Conservation (phyloP, 495 filamentous ascomycete genomes). For the Aspergillus panamensis region DNA sequence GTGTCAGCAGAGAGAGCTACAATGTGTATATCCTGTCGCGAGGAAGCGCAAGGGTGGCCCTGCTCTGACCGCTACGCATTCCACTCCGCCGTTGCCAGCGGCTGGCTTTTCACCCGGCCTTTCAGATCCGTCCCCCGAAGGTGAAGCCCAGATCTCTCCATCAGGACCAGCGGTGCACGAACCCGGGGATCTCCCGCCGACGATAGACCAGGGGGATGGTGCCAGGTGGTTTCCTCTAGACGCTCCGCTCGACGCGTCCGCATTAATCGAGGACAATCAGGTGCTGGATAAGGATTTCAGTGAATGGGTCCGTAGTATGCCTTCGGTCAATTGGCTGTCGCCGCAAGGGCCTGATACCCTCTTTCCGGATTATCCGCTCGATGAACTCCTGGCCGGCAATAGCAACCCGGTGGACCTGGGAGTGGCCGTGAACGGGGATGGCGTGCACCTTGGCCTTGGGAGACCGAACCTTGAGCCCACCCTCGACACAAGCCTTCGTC, state of each 20-base stretch:
- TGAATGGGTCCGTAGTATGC: not conserved
- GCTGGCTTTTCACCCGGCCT: no score
- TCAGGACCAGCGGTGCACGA: no score
- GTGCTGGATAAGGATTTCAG: not conserved
- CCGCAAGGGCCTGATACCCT: not conserved
- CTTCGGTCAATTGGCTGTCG: not conserved
- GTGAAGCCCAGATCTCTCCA: no score
- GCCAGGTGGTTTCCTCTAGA: no score
- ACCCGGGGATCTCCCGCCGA: no score
- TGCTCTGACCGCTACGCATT: no score
- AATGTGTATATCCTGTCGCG: not conserved
- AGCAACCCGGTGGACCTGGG: not conserved
- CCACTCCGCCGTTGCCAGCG: no score
- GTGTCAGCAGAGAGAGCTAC: not conserved
- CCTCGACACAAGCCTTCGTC: not conserved
- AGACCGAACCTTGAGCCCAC: not conserved
- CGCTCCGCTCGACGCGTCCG: no score
- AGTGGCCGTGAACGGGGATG: not conserved
- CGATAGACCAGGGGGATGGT: no score
- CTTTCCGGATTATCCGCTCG: not conserved
- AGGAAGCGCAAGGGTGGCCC: not conserved
- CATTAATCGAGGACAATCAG: not conserved
- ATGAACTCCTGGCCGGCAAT: not conserved
- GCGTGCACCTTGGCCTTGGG: not conserved
- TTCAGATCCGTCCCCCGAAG: no score